phyloP scores from a whole-genome alignment of 1,139 yeast species.

The Diutina rugosa region DNA sequence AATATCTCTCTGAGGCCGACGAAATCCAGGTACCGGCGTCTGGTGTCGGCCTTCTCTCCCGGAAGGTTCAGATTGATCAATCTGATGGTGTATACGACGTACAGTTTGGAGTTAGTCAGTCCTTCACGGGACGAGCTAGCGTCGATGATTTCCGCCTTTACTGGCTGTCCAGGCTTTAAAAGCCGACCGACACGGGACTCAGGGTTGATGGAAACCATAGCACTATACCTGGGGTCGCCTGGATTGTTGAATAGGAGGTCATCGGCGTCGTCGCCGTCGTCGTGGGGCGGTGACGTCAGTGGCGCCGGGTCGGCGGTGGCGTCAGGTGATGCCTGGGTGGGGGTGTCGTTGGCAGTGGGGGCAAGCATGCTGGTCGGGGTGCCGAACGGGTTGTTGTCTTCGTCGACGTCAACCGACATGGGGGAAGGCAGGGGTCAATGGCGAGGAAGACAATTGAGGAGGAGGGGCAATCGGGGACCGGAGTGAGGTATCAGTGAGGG shows the following conservation, averaged over 20 bases:
- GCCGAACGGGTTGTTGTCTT: conserved; percentile 42
- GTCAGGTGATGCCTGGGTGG: background rate
- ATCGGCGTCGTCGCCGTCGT: conserved; percentile 3
- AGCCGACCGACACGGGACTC: conserved; percentile 27
- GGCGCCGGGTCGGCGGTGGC: conserved; percentile 3
- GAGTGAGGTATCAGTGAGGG: too few species aligned
- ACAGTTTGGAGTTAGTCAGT: conserved; percentile 42
- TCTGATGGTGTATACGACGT: conserved; percentile 70
- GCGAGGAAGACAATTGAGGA: background rate
- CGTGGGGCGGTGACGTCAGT: background rate
- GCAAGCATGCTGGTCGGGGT: conserved; percentile 11
- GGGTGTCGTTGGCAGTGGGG: conserved; percentile 4
- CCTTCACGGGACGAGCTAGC: conserved; percentile 77
- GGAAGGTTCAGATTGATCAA: conserved; percentile 20
- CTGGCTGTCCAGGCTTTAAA: conserved; percentile 17
- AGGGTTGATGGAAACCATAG: conserved; percentile 21
- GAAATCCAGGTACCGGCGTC: conserved; percentile 86
- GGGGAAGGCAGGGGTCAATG: background rate
- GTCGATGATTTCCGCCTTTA: conserved; percentile 47
- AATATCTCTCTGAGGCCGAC: conserved; percentile 66
- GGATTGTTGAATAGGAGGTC: conserved; percentile 5
- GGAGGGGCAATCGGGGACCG: too few species aligned
- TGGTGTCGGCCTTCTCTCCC: conserved; percentile 42
- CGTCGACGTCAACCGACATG: conserved; percentile 14
- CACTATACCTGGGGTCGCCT: conserved; percentile 9